A percentile compares a stretch with the other conserved stretches of the same genome.
These are phyloP conservation scores for Cryoendolithus antarcticus DNA, from an alignment of 2,329 filamentous ascomycete genomes.

Conservation along the genomic window DNA sequence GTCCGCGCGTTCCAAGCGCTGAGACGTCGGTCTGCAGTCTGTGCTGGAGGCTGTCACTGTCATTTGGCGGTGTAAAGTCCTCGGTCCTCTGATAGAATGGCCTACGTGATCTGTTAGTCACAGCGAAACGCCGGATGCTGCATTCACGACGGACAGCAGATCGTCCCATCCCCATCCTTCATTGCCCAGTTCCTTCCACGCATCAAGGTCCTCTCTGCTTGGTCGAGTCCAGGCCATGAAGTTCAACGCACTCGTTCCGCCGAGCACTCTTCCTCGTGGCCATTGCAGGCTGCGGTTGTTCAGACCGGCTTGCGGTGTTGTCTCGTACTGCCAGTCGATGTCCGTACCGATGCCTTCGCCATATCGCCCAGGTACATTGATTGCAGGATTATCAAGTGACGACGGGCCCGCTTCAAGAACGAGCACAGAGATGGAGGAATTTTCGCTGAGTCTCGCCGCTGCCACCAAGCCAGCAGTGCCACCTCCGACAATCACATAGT, in stretches of 20 bases:
- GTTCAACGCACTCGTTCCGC: constrained; percentile 35
- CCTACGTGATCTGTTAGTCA: too few species aligned
- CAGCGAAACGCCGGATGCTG: too few species aligned
- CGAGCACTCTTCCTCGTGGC: constrained; percentile 37
- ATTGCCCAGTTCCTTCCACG: constrained; percentile 23
- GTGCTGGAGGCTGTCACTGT: neutral
- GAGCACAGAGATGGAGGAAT: constrained; percentile 16
- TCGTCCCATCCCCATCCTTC: constrained; percentile 28
- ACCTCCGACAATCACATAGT: constrained; percentile 20
- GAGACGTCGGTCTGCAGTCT: constrained; percentile 1
- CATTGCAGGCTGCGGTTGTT: constrained; percentile 29
- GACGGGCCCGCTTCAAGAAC: constrained; percentile 20
- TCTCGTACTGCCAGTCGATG: constrained; percentile 22
- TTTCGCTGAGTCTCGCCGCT: constrained; percentile 18
- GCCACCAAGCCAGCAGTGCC: constrained; percentile 21
- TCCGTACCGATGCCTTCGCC: constrained; percentile 11
- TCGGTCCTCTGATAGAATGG: constrained; percentile 12
- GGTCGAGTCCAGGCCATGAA: constrained; percentile 22
- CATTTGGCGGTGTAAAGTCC: constrained; percentile 13
- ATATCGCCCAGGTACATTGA: constrained; percentile 15
- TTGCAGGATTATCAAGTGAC: constrained; percentile 11
- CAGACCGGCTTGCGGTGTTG: constrained; percentile 18
- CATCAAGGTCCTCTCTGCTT: constrained; percentile 23
- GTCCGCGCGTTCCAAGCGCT: neutral
- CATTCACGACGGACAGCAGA: too few species aligned